Evolutionary conservation across 2,329 filamentous ascomycete species (phyloP).

Genomic region (Microdochium bolleyi): DNA sequence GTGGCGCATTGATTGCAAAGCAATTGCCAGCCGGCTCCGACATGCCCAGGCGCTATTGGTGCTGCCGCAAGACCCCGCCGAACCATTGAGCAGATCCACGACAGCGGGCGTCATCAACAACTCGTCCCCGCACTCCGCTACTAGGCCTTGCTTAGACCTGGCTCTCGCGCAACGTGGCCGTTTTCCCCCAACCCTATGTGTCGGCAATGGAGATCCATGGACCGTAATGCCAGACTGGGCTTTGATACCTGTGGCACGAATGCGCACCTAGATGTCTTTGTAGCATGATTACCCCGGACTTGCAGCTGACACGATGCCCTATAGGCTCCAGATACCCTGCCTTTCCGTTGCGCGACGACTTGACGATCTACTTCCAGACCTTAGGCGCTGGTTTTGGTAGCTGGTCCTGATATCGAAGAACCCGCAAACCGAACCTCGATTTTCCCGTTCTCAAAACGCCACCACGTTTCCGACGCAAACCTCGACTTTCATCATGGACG

Average conservation of each 20-base stretch:
- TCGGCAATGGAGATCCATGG: too few relatives aligned
- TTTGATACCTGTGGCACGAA: not conserved
- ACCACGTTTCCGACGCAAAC: too few relatives aligned
- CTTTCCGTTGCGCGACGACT: slow-evolving; percentile 14
- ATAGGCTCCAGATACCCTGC: not conserved
- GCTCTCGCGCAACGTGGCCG: too few relatives aligned
- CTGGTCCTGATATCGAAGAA: slow-evolving; percentile 19
- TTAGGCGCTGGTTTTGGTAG: slow-evolving; percentile 24
- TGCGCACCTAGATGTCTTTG: not conserved
- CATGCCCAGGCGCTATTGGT: too few relatives aligned
- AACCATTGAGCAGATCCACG: not conserved
- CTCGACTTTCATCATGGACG: slow-evolving; percentile 22
- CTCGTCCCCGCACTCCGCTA: too few relatives aligned
- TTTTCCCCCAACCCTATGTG: too few relatives aligned
- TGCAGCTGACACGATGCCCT: not conserved
- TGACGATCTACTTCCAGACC: slow-evolving; percentile 7
- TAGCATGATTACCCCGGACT: not conserved
- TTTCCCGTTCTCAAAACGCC: too few relatives aligned
- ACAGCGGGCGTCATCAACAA: too few relatives aligned
- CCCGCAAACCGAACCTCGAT: slow-evolving; percentile 17
- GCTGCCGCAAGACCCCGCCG: too few relatives aligned
- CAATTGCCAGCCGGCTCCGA: too few relatives aligned
- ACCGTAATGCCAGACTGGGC: too few relatives aligned
- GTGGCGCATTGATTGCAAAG: not conserved
- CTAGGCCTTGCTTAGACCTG: too few relatives aligned